Base-by-base conservation (phyloP, 345 rosid species). In the Populus pruinosa region DNA sequence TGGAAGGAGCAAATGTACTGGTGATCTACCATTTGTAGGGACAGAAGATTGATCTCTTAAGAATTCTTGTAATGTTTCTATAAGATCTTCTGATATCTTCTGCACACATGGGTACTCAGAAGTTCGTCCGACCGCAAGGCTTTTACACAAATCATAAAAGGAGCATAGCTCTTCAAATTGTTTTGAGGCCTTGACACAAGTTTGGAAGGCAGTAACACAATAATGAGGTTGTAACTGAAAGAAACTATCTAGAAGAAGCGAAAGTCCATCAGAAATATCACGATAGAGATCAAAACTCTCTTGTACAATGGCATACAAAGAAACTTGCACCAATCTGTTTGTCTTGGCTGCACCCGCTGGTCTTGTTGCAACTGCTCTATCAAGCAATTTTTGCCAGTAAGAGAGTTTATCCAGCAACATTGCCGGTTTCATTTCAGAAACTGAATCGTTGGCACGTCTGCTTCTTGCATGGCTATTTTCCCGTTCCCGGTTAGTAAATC, bases 21-120 rank as follows among this genome's bases (percentile, higher is more conserved):
- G 75, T 1, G 85, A 74, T 66, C 70, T 79, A 6, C 79, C 72
- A 53, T 35, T 70, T 1, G 80, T 50, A 14, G 92, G 87, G 72
- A 91, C 87, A 31, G 93, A 89, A 29, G 91, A 82, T 67, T 92
- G 88, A 71, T 96, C 98, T 76, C 90, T 96, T 38, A 92, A 68
- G 82, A 93, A 96, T 69, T 93, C 99, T 39, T 88, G 88, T 50
- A 96, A 76, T 7, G 97, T 92, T 56, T 87, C 93, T 0, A 96
- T 27, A 55, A 96, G 90, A 80, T 96, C 97, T 1, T 86, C 83
- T 0, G 99, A 92, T 20, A 96, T 85, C 75, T 82, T 90, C 14
- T 90, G 96, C 76, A 93, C 85, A 29, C 93, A 88, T 0, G 97
- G 97, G 70, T 96, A 96, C 79, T 96, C 93, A 0, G 96, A 93